A percentile compares a stretch with the other conserved stretches of the same genome.
Conservation (phyloP, 371 early-diverging fungal species). For the Mortierella sp. region DNA sequence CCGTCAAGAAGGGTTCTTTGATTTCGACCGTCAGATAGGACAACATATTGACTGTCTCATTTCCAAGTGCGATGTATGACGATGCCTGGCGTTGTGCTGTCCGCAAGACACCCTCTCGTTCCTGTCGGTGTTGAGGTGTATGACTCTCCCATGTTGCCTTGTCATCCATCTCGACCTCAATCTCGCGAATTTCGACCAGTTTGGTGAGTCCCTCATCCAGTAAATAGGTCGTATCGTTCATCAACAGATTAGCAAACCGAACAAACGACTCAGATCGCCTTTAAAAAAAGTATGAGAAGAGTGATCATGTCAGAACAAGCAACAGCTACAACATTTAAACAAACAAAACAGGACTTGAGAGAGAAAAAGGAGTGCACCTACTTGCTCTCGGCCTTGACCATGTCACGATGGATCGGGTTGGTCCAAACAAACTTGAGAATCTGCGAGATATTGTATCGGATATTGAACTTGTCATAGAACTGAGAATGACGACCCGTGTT, state of each 20-base stretch:
- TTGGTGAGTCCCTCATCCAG: slow-evolving; percentile 93
- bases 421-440: slow-evolving; percentile 90
- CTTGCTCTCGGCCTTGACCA: slow-evolving; percentile 69
- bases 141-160: slow-evolving; percentile 63
- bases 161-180: slow-evolving; percentile 84
- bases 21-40: slow-evolving; percentile 83
- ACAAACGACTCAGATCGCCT: slow-evolving; percentile 76
- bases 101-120: slow-evolving; percentile 70
- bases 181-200: slow-evolving; percentile 81
- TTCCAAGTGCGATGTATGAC: slow-evolving; percentile 88
- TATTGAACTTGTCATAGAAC: slow-evolving; percentile 98
- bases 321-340: neutral
- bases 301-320: too few species aligned
- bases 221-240: slow-evolving; percentile 96
- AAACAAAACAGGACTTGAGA: too few species aligned
- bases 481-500: slow-evolving; percentile 92
- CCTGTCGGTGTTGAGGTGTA: slow-evolving; percentile 66
- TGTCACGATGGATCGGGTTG: slow-evolving; percentile 70
- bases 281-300: neutral
- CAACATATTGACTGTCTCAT: slow-evolving; percentile 95
- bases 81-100: slow-evolving; percentile 86
- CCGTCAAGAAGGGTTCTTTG: slow-evolving; percentile 87
- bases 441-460: slow-evolving; percentile 96
- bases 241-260: slow-evolving; percentile 92
- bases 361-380: slow-evolving; percentile 38